Conservation (phyloP, 345 rosid genomes). For the Gossypium arboreum region DNA sequence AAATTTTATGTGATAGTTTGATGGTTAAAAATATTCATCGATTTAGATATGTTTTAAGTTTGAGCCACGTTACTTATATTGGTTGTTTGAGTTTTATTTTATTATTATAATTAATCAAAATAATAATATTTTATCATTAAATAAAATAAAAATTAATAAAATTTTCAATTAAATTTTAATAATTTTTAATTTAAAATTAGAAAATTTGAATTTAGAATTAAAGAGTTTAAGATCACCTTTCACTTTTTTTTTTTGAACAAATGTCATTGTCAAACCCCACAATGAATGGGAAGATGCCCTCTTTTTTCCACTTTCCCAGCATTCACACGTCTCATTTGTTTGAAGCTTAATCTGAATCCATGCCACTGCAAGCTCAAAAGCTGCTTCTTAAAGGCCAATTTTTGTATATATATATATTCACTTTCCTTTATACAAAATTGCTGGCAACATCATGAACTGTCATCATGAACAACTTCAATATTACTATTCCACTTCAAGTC, state of each 20-base stretch:
- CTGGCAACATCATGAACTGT: slow-evolving; percentile 6
- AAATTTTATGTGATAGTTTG: fast-evolving
- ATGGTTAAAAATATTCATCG: fast-evolving
- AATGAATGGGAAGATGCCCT: neutral
- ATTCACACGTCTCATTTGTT: neutral
- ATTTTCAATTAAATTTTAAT: too few relatives aligned
- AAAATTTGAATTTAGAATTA: too few relatives aligned
- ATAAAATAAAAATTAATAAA: too few relatives aligned
- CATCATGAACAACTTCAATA: neutral
- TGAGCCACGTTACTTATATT: fast-evolving
- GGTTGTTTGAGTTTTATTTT: fast-evolving
- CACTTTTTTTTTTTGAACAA: too few relatives aligned
- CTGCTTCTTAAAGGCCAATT: neutral
- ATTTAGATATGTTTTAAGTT: fast-evolving
- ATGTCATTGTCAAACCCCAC: neutral
- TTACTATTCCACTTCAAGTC: neutral
- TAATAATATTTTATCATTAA: too few relatives aligned
- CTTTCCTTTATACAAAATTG: too few relatives aligned
- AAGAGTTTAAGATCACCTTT: too few relatives aligned
- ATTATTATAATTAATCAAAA: too few relatives aligned
- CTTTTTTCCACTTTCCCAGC: neutral
- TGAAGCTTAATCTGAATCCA: neutral
- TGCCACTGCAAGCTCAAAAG: neutral
- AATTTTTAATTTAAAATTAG: too few relatives aligned
- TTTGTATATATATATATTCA: neutral